Base-by-base conservation (phyloP, 805 yeast species). In the Teunomyces stri region DNA sequence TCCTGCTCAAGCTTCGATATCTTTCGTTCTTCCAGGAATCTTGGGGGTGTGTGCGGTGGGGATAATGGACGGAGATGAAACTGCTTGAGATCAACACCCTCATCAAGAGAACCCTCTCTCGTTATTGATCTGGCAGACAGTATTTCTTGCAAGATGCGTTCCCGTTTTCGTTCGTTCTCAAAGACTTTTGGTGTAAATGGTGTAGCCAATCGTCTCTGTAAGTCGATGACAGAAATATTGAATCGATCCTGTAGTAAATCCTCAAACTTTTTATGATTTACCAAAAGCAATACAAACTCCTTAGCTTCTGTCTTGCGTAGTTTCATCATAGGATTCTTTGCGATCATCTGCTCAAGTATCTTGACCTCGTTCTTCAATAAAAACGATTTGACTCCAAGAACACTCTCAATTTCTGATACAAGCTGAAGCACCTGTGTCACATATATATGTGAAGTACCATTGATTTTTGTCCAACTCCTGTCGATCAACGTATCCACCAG, bases 211-310 rank as follows among this genome's bases (percentile, higher is more conserved):
- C n/a, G 46, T 22, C 10, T 52, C 55, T 42, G 48, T 49, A 10
- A 42, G 25, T 27, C 33, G 6, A 25, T 11, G 10, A 40, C 10
- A 15, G 46, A 9, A 5, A 44, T 27, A 9, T 18, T 18, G 12
- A 46, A 52, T 43, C 70, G 49, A 5, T 60, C 62, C 5, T 13
- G 33, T 2, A 68, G 45, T 27, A 66, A 59, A 27, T 37, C 50
- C 15, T 56, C 57, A 35, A 66, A 55, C 18, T 50, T 50, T 13
- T 48, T 15, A 34, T 50, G 49, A 7, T 57, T 54, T 3, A 60
- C 64, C 28, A 66, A 47, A 22, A 55, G 60, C 16, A 62, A 43
- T 6, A 68, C 10, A 46, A 68, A 65, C 38, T 51, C 49, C 22
- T 53, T 45, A 15, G 66, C 52, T 28, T 65, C 66, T 2, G 43